Evolutionary conservation across 768 basidiomycete genomes (phyloP).

Genomic region (Leucocoprinus leucothites): DNA sequence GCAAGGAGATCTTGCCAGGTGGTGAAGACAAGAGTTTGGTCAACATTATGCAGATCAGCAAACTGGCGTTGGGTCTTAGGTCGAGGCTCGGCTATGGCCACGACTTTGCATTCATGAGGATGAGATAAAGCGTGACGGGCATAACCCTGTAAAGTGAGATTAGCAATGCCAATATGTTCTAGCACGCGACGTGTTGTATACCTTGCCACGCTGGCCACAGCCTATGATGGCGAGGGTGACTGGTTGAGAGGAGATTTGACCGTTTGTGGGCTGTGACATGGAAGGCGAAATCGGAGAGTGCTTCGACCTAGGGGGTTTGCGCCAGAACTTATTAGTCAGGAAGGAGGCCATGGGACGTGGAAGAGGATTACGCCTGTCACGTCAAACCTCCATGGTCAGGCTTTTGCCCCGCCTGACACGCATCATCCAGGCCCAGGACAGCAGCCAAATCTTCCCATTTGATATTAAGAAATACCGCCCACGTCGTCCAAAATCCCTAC

Average conservation of each 20-base stretch:
- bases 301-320: slow-evolving; percentile 25
- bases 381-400: slow-evolving; percentile 51
- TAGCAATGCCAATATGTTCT: background rate
- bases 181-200: slow-evolving; percentile 20
- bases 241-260: slow-evolving; percentile 26
- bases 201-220: slow-evolving; percentile 81
- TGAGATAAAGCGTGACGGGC: slow-evolving; percentile 54
- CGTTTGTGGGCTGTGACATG: slow-evolving; percentile 3
- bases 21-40: slow-evolving; percentile 65
- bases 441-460: slow-evolving; percentile 23
- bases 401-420: slow-evolving; percentile 64
- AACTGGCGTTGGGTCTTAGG: slow-evolving; percentile 59
- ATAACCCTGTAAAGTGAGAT: slow-evolving; percentile 46
- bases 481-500: slow-evolving; percentile 27
- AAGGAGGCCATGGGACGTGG: slow-evolving; percentile 23
- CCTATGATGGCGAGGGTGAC: slow-evolving; percentile 78
- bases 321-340: slow-evolving; percentile 34
- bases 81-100: slow-evolving; percentile 85
- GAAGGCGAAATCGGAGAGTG: background rate
- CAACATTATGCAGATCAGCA: slow-evolving; percentile 53
- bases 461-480: slow-evolving; percentile 17
- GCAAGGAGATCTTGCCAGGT: slow-evolving; percentile 69
- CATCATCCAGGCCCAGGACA: slow-evolving; percentile 28
- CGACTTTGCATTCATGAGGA: slow-evolving; percentile 69
- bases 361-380: background rate